phyloP scores from a whole-genome alignment of 164 flowering plant species.

The Amborella trichopoda region DNA sequence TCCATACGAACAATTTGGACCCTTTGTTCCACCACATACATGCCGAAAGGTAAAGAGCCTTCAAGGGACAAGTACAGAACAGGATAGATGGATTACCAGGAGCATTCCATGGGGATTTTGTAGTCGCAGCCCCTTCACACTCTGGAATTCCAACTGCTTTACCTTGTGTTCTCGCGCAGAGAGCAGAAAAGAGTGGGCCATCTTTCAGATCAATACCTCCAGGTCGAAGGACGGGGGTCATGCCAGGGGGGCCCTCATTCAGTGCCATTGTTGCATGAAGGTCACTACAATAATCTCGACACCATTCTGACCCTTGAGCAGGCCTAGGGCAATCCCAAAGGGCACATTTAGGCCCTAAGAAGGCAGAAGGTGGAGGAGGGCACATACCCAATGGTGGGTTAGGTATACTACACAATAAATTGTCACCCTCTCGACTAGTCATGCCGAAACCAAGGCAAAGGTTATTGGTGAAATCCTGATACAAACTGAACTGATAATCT shows the following conservation, averaged over 20 bases:
- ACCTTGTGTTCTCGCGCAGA: conserved; percentile 73
- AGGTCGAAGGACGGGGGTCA: conserved; percentile 89
- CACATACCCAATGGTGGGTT: too few species aligned
- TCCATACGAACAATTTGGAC: too few species aligned
- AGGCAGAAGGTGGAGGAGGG: conserved; percentile 82
- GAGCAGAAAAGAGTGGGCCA: conserved; percentile 84
- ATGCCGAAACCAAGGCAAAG: conserved; percentile 27
- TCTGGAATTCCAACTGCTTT: conserved; percentile 95
- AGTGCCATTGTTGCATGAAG: conserved; percentile 74
- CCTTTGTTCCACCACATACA: too few species aligned
- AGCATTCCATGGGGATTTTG: conserved; percentile 99
- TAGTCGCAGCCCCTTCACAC: conserved; percentile 98
- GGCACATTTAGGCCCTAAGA: conserved; percentile 95
- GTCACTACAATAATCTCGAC: conserved; percentile 77
- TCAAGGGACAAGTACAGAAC: too few species aligned
- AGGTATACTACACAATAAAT: too few species aligned
- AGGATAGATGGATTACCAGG: too few species aligned
- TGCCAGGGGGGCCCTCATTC: conserved; percentile 91
- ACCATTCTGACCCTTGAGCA: conserved; percentile 74
- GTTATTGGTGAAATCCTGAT: conserved; percentile 41
- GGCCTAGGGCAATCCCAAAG: conserved; percentile 99
- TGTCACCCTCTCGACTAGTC: too few species aligned
- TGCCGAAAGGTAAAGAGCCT: too few species aligned
- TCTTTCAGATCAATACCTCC: conserved; percentile 97
- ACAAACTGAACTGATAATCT: conserved; percentile 48